Base-by-base conservation (phyloP, 2,329 filamentous ascomycete genomes). In the Cytospora schulzeri region DNA sequence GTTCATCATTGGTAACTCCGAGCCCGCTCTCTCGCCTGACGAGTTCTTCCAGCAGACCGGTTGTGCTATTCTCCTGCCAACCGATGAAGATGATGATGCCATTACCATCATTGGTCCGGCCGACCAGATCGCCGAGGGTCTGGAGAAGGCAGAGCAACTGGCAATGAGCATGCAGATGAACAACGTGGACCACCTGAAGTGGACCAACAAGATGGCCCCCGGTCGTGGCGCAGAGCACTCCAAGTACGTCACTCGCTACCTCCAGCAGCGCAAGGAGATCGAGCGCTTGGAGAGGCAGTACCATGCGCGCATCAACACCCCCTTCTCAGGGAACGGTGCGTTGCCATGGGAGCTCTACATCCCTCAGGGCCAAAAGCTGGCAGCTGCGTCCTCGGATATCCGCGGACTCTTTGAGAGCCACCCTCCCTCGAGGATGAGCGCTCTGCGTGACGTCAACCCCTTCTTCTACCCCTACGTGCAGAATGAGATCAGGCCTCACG, bases 11-110 rank as follows among this genome's bases (percentile, higher is more conserved):
- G 94, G 94, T 59, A 88, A 94, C 67, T 86, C 89, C 67, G 93
- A 91, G 67, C 45, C 45, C 11, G 45, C 45, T 24, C 85, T 91
- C 67, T 88, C 91, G 22, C 82, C 92, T 38, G 88, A 97, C 64
- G 88, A 97, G 54, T 97, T 99, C 81, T 88, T 97, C 69, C 85
- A 88, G 54, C 88, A 97, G 72, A 98, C 95, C 64, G 94, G 94
- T 68, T 99, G 95, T 77, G 87, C 91, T 52, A 89, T 98, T 66
- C 85, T 98, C 64, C 78, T 98, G 54, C 94, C 92, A 9, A 83
- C 83, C 29, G 87, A 89, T 28, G 88, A 91, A 60, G 91, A 95
- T 64, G 91, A 92, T 55, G 92, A 97, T 71, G 88, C 87, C 51
- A 85, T 98, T 55, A 94, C 92, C 33, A 86, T 99, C 68, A 88